These are phyloP conservation scores for Aureobasidium sp. DNA, from an alignment of 2,329 filamentous ascomycete genomes.

Conservation along the genomic window DNA sequence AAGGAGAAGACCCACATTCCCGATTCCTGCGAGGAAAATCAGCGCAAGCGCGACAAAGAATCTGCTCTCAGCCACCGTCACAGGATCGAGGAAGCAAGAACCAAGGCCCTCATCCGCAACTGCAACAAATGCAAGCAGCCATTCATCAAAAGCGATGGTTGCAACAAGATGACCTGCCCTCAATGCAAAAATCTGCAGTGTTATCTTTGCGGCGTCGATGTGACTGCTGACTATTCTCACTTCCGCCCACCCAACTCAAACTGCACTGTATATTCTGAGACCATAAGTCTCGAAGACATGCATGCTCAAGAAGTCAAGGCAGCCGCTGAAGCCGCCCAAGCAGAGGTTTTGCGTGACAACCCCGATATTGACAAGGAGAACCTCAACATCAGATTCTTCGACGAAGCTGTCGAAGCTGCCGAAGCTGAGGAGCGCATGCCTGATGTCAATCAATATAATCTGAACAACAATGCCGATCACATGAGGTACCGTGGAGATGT, in stretches of 20 bases:
- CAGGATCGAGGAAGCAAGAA: constrained; percentile 75
- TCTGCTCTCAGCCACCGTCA: constrained; percentile 54
- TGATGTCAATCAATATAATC: background rate
- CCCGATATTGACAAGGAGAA: constrained; percentile 51
- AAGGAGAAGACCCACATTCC: constrained; percentile 61
- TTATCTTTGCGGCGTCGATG: constrained; percentile 60
- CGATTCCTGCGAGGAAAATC: constrained; percentile 57
- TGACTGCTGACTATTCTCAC: constrained; percentile 55
- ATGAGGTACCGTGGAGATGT: background rate
- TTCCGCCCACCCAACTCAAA: constrained; percentile 52
- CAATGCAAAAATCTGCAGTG: constrained; percentile 49
- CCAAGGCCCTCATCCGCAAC: constrained; percentile 62
- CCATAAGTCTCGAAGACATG: constrained; percentile 36
- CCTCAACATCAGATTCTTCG: constrained; percentile 52
- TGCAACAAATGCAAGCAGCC: constrained; percentile 66
- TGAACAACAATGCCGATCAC: background rate
- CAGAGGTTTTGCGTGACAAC: constrained; percentile 48
- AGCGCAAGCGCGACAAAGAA: constrained; percentile 41
- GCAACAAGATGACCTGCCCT: constrained; percentile 74
- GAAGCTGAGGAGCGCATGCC: background rate
- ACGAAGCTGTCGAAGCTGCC: constrained; percentile 19
- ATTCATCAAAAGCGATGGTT: constrained; percentile 70
- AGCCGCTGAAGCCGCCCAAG: constrained; percentile 51
- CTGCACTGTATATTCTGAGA: constrained; percentile 60
- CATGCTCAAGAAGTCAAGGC: constrained; percentile 54